Percentiles rank a stretch among this genome's conserved stretches.
Evolutionary conservation across 768 basidiomycete genomes (phyloP).

Genomic region (Phlegmacium glaucopus): DNA sequence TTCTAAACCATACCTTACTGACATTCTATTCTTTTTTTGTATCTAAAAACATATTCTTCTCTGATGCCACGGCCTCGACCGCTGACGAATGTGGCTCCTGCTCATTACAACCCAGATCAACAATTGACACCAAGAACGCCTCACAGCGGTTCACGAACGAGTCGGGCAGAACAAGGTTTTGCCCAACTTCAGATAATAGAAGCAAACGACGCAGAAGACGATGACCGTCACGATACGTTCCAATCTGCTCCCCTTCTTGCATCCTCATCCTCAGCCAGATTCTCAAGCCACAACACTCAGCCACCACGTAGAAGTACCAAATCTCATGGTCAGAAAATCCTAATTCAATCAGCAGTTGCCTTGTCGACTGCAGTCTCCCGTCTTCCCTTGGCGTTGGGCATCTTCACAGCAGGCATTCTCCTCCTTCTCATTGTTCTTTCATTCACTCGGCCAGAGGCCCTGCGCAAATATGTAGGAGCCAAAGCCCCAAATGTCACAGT

Average conservation of each 20-base stretch:
- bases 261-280: conserved; percentile 39
- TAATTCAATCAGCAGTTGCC: conserved; percentile 12
- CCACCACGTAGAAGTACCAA: conserved; percentile 18
- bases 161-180: conserved; percentile 52
- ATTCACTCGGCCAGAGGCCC: conserved; percentile 41
- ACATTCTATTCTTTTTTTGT: background rate
- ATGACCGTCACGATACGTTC: conserved; percentile 34
- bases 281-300: conserved; percentile 36
- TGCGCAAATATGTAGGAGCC: conserved; percentile 44
- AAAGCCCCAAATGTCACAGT: conserved; percentile 13
- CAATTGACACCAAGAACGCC: conserved; percentile 60
- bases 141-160: conserved; percentile 48
- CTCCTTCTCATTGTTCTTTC: conserved; percentile 50
- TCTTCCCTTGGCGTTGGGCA: conserved; percentile 44
- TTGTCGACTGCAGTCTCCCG: conserved; percentile 21
- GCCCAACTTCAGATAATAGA: conserved; percentile 46
- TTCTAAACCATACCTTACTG: background rate
- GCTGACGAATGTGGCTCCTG: conserved; percentile 33
- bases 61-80: conserved; percentile 39
- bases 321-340: conserved; percentile 5
- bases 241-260: conserved; percentile 46
- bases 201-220: conserved; percentile 34
- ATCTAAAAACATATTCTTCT: background rate
- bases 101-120: conserved; percentile 29
- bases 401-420: conserved; percentile 37